Base-by-base conservation (phyloP, 2,329 filamentous ascomycete species). In the Biscogniauxia mediterranea region DNA sequence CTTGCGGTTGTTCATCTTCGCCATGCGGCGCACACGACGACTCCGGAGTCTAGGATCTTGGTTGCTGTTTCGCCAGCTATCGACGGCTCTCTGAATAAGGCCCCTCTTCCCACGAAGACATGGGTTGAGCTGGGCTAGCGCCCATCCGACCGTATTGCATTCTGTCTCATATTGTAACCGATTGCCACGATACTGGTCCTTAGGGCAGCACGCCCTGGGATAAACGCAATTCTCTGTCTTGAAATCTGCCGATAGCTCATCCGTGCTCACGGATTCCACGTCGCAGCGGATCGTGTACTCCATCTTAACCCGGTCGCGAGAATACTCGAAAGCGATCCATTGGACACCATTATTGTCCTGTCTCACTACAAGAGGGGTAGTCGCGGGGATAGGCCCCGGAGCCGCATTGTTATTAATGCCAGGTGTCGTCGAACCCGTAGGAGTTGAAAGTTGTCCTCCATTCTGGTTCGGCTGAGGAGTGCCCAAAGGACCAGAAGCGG, bases 141-240 rank as follows among this genome's bases (percentile, higher is more conserved):
- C 94, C 95, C 95, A 99, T n/a, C 95, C 95, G n/a, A 99, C 95
- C 0, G 93, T 92, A 79, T 99, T 99, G 83, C 95, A 99, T 79
- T 99, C 95, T 17, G 92, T 97, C 81, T 99, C 95, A 77, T 99
- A 99, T 69, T 95, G 91, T 68, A 97, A 80, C 17, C 95, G 89
- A 76, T 99, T 99, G 63, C 95, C 95, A 62, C 93, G 90, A 81
- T 99, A 99, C 74, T 96, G 90, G 61, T 98, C 94, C 78, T 98
- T 98, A 68, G 88, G 86, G 76, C 93, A 96, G 81, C 93, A 97
- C 3, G 95, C 95, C 62, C 95, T 87, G 2, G 95, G 95, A 74
- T 98, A 99, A 15, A 99, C 95, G 75, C 95, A 98, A 79, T 99
- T 99, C 75, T 97, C 94, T 8, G 92, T 92, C 82, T 97, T 98